phyloP scores from a whole-genome alignment of 164 flowering plant species.

The Amborella trichopoda region DNA sequence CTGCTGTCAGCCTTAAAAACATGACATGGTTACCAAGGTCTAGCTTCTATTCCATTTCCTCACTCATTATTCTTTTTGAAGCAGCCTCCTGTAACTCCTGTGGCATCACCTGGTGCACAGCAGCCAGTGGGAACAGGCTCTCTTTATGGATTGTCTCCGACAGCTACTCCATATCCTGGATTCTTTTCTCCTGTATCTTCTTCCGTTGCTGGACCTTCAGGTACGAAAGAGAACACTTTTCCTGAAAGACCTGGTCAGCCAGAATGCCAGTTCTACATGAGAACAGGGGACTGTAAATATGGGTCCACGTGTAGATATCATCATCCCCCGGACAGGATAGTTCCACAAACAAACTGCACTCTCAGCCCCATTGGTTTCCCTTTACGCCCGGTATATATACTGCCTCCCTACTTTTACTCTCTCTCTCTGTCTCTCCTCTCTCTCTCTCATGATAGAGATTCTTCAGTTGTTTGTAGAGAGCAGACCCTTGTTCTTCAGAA shows the following conservation, averaged over 20 bases:
- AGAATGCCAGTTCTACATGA: conserved; percentile 82
- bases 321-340: conserved; percentile 56
- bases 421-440: background rate
- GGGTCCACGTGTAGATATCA: conserved; percentile 89
- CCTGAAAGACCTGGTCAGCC: conserved; percentile 94
- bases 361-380: conserved; percentile 69
- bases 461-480: no score
- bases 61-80: conserved; percentile 10
- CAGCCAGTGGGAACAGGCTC: conserved; percentile 38
- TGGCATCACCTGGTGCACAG: conserved; percentile 44
- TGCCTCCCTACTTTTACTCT: background rate
- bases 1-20: no score
- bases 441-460: background rate
- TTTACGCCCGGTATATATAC: conserved; percentile 58
- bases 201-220: conserved; percentile 28
- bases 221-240: conserved; percentile 48
- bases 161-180: conserved; percentile 58
- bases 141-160: conserved; percentile 52
- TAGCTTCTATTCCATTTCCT: no score
- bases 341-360: conserved; percentile 26
- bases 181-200: conserved; percentile 29
- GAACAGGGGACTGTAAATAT: conserved; percentile 91
- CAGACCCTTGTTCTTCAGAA: no score
- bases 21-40: no score
- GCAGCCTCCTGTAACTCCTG: conserved; percentile 55